These are phyloP conservation scores for Aspergillus neoniger DNA, from an alignment of 2,329 filamentous ascomycete genomes.

Conservation along the genomic window DNA sequence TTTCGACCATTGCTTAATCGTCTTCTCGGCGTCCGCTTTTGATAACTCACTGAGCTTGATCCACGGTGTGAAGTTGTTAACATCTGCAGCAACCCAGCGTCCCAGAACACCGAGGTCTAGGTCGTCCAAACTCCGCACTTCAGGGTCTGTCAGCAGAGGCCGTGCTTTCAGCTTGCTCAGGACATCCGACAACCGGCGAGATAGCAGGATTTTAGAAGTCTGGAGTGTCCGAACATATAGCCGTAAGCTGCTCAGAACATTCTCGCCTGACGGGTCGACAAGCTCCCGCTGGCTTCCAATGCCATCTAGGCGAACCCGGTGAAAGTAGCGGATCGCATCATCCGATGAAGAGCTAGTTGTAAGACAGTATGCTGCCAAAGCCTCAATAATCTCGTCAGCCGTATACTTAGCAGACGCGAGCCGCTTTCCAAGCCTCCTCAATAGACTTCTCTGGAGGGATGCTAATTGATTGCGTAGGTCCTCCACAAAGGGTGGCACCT, in stretches of 20 bases:
- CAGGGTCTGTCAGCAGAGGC: constrained; percentile 70
- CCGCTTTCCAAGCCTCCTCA: constrained; percentile 64
- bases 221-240: constrained; percentile 77
- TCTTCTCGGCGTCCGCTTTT: constrained; percentile 60
- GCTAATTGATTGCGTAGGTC: constrained; percentile 65
- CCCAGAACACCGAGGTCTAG: constrained; percentile 76
- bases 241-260: constrained; percentile 65
- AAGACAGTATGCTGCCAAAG: constrained; percentile 79
- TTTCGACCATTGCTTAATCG: constrained; percentile 65
- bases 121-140: constrained; percentile 66
- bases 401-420: constrained; percentile 49
- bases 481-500: constrained; percentile 58
- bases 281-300: constrained; percentile 64
- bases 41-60: constrained; percentile 78
- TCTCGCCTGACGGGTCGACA: constrained; percentile 50
- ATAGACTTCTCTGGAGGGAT: constrained; percentile 62
- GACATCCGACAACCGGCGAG: constrained; percentile 69
- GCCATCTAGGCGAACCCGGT: constrained; percentile 69
- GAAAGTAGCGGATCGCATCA: constrained; percentile 77
- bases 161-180: constrained; percentile 68
- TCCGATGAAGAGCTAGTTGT: constrained; percentile 76
- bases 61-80: constrained; percentile 82
- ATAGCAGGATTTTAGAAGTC: constrained; percentile 75
- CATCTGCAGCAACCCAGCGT: constrained; percentile 78
- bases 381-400: constrained; percentile 62